Conservation (phyloP, 129 eudicot genomes). For the Heracleum sosnowskyi region DNA sequence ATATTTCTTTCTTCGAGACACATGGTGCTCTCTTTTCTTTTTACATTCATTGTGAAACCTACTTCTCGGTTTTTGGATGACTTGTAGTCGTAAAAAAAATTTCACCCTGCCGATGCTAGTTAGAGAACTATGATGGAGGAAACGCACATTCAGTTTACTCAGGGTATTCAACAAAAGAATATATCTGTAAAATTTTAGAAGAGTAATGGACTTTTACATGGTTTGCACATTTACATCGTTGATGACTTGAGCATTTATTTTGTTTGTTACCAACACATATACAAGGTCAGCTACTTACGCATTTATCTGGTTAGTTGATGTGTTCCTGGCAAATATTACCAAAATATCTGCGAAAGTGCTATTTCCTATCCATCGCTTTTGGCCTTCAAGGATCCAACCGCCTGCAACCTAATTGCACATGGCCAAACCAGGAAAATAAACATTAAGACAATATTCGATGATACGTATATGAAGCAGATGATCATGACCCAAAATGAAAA, state of each 20-base stretch:
- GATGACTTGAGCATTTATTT: slow-evolving; percentile 67
- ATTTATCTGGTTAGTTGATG: slow-evolving; percentile 76
- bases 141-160: not conserved
- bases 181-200: not conserved
- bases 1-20: not conserved
- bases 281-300: slow-evolving; percentile 41
- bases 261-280: slow-evolving; percentile 19
- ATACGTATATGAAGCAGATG: not conserved
- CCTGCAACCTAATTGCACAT: slow-evolving; percentile 68
- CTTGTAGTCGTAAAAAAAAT: not conserved
- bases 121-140: not conserved
- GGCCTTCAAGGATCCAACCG: slow-evolving; percentile 97
- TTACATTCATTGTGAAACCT: not conserved
- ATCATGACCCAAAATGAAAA: not conserved
- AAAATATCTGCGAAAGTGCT: slow-evolving; percentile 97
- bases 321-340: slow-evolving; percentile 83
- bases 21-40: not conserved
- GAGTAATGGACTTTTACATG: not conserved
- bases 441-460: not conserved
- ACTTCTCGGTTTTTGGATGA: not conserved
- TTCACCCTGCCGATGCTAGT: not conserved
- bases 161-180: not conserved
- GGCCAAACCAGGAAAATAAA: slow-evolving; percentile 8
- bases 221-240: not conserved
- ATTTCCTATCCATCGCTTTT: slow-evolving; percentile 97